Base-by-base conservation (phyloP, 352 stramenopile species). In the Pythium biforme region DNA sequence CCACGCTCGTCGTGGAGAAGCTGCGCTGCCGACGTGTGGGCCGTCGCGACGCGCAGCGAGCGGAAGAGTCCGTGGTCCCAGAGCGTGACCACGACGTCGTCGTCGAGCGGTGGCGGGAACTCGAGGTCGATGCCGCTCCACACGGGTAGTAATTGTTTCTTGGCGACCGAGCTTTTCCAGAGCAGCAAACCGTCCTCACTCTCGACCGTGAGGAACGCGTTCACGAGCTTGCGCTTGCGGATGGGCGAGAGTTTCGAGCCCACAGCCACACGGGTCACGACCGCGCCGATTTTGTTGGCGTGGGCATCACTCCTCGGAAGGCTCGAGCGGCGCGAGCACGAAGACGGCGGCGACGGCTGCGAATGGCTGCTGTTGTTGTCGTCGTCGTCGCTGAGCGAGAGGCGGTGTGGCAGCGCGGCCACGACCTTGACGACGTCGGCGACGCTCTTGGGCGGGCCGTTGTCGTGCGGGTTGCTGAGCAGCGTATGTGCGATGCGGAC, bases 31-130 rank as follows among this genome's bases (percentile, higher is more conserved):
- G 78, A 70, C 10, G 88, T 59, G 26, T 68, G 73, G 3, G 76
- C 67, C 5, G 72, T 72, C 20, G 81, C 81, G 20, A 90, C 77
- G 33, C 84, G 86, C 5, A 82, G 63, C 6, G 79, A 81, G 17
- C 72, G 79, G 54, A 90, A 86, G 50, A 90, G 74, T 3, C 68
- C 64, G 55, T 89, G 72, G 66, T 90, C 81, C 77, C 77, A 90
- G 4, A 90, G 68, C 64, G 74, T 78, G n/a, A 88, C 73, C 64
- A 63, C 47, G 7, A 68, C 55, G 4, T 48, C 55, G 23, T 72
- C 64, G 15, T 82, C 53, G 9, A 71, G 43, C 7, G 75, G 73
- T 39, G 84, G 68, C 22, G 70, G 70, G 11, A 89, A 48, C 40
- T 55, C 45, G 46, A 64, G 37, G n/a, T 62, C 56, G 23, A 70